Base-by-base conservation (phyloP, 768 basidiomycete genomes). In the Hemileccinum rubropunctum region DNA sequence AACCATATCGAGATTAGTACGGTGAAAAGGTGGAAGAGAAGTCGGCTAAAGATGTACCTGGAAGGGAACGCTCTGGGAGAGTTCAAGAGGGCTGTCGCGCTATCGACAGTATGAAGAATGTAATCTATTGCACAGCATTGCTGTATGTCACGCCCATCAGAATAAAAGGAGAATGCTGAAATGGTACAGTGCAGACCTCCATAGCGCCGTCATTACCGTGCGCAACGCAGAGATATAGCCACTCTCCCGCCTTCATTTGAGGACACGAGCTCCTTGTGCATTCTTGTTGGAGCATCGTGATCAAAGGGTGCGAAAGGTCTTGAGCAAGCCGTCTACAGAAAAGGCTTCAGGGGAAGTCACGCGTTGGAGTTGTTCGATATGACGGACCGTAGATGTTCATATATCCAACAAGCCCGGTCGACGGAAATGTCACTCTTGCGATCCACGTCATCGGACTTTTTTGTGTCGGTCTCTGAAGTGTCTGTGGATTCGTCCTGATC, bases 81-180 rank as follows among this genome's bases (percentile, higher is more conserved):
- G 68, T 93, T 97, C 32, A 98, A 75, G 38, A 97, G 76, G 1
- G 93, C 90, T 0, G 91, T 95, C 4, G 93, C 92, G 57, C 90
- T 93, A 69, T 98, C 95, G 7, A 97, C 76, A 0, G 93, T 97
- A 69, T 91, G 93, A 11, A 88, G 72, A 51, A 91, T 94, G 71
- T 98, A 98, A 74, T 98, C 95, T 37, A 98, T 95, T 4, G 95
- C 95, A 65, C 91, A 95, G 69, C 95, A 99, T 81, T 93, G 90
- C 85, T 90, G 52, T 43, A 51, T 17, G 43, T 45, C 12, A 40
- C 18, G 41, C 12, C 17, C 13, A 49, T 64, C 44, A 68, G 64
- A 42, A 61, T 33, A 48, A 43, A 36, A 34, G 23, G 11, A 14
- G 15, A n/a, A 38, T 38, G 11, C 35, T 35, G 53, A 42, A 54